Percentiles rank a stretch among this genome's conserved stretches.
Evolutionary conservation across 768 basidiomycete genomes (phyloP).

Genomic region (Ramaria sp.): DNA sequence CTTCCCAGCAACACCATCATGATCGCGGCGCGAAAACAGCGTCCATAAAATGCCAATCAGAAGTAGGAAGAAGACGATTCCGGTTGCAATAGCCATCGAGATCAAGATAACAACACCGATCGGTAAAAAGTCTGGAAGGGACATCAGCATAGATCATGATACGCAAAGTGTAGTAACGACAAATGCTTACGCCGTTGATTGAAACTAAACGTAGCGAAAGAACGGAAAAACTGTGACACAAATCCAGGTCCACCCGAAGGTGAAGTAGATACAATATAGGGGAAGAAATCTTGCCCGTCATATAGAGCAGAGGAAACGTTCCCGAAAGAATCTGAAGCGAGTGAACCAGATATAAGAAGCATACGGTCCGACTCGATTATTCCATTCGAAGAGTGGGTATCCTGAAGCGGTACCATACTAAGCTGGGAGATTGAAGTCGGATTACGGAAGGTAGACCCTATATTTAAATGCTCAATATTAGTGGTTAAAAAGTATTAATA

Average conservation of each 20-base stretch:
- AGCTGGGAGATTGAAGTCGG: conserved; percentile 69
- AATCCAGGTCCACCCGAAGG: conserved; percentile 57
- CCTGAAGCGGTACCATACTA: conserved; percentile 79
- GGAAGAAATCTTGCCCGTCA: conserved; percentile 73
- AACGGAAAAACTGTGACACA: conserved; percentile 74
- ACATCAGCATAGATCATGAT: conserved; percentile 10
- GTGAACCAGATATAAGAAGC: conserved; percentile 76
- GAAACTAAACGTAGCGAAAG: conserved; percentile 69
- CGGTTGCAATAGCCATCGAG: conserved; percentile 93
- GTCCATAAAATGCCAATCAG: conserved; percentile 84
- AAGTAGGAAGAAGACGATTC: conserved; percentile 80
- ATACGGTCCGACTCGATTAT: conserved; percentile 78
- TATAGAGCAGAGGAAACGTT: conserved; percentile 78
- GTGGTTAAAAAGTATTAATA: neutral
- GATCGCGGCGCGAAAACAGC: conserved; percentile 72
- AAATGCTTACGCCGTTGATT: conserved; percentile 47
- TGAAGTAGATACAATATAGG: conserved; percentile 66
- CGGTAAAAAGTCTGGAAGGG: conserved; percentile 65
- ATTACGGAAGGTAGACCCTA: conserved; percentile 45
- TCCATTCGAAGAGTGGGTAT: conserved; percentile 57
- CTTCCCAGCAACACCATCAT: conserved; percentile 42
- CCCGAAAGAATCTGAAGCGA: conserved; percentile 61
- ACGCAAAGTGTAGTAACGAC: conserved; percentile 4
- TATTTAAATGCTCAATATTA: conserved; percentile 1
- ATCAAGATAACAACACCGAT: conserved; percentile 92